Evolutionary conservation across 768 basidiomycete genomes (phyloP).

Genomic region (Naganishia onofrii): DNA sequence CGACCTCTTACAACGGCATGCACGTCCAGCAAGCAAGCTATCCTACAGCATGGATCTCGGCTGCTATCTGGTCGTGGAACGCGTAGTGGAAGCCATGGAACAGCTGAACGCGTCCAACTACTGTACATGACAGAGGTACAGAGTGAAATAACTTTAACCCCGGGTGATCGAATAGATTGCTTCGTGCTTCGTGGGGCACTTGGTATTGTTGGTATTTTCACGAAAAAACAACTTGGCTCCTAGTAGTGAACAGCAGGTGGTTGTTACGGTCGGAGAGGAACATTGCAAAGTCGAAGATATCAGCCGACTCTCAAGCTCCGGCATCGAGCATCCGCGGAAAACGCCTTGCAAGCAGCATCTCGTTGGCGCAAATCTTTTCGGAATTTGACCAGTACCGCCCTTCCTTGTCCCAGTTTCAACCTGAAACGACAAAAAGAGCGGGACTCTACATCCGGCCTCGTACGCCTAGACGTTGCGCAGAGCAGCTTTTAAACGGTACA

Average conservation of each 20-base stretch:
- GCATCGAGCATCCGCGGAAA: not conserved
- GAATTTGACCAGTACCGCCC: not conserved
- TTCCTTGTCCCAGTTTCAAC: not conserved
- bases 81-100: not conserved
- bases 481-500: not conserved
- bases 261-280: no score
- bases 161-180: not conserved
- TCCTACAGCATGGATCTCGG: not conserved
- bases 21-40: not conserved
- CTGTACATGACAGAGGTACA: not conserved
- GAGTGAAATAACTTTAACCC: not conserved
- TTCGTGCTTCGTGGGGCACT: not conserved
- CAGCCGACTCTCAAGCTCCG: no score
- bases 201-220: not conserved
- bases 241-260: not conserved
- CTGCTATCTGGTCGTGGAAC: not conserved
- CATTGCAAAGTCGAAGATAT: no score
- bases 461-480: not conserved
- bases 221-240: not conserved
- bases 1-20: no score
- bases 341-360: not conserved
- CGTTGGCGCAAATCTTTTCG: not conserved
- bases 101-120: not conserved
- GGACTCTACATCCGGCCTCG: not conserved
- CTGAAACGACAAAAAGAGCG: conserved; percentile 1